Percentiles rank a stretch among this genome's conserved stretches.
phyloP scores from a whole-genome alignment of 352 stramenopile genomes.

The Globisporangium radiosum region DNA sequence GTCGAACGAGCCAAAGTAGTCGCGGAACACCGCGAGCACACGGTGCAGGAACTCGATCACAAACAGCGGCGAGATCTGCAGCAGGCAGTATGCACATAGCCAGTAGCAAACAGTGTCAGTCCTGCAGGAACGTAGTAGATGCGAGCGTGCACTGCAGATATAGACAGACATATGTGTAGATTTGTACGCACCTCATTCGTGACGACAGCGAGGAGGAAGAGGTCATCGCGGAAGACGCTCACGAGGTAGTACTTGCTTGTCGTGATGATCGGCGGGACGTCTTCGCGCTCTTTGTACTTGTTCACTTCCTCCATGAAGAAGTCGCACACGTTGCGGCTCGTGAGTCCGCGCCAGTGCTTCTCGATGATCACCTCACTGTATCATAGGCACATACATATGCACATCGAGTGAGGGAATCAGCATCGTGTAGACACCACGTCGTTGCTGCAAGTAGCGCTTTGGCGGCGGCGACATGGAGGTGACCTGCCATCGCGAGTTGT shows the following conservation, averaged over 20 bases:
- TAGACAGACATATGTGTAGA: not conserved
- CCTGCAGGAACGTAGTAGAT: not conserved
- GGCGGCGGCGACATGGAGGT: not conserved
- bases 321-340: conserved; percentile 93
- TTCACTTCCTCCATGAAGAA: conserved; percentile 97
- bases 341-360: conserved; percentile 96
- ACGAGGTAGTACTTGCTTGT: conserved; percentile 89
- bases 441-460: no score
- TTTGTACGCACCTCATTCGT: conserved; percentile 82
- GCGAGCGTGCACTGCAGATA: no score
- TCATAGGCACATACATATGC: conserved; percentile 5
- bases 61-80: conserved; percentile 73
- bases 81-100: not conserved
- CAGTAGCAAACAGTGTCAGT: conserved; percentile 5
- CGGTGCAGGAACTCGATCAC: conserved; percentile 97
- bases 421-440: no score
- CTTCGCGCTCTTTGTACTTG: conserved; percentile 85
- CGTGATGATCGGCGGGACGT: conserved; percentile 86
- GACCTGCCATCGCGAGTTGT: no score
- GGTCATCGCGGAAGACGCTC: conserved; percentile 90
- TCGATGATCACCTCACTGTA: conserved; percentile 96
- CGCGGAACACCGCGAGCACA: conserved; percentile 93
- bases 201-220: conserved; percentile 94
- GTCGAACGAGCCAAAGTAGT: conserved; percentile 97
- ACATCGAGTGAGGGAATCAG: not conserved